Evolutionary conservation across 2,329 filamentous ascomycete genomes (phyloP).

Genomic region (Botrytis fabae): DNA sequence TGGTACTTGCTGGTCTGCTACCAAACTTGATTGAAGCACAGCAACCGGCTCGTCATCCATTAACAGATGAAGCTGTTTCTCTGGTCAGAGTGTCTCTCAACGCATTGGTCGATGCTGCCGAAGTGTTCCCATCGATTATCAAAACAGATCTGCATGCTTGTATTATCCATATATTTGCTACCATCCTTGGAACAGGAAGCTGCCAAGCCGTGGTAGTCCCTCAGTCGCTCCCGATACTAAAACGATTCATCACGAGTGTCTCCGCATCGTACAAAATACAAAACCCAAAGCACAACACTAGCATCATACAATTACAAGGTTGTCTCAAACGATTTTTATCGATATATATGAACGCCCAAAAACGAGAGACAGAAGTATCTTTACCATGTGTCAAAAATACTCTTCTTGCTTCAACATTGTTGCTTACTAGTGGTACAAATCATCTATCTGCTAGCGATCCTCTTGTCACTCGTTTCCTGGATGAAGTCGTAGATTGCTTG

Average conservation of each 20-base stretch:
- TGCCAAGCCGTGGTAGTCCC: conserved; percentile 90
- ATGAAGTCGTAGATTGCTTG: conserved; percentile 83
- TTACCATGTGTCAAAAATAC: conserved; percentile 91
- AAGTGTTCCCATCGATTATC: conserved; percentile 95
- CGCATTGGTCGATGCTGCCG: conserved; percentile 88
- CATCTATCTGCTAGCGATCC: conserved; percentile 73
- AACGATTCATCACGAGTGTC: conserved; percentile 82
- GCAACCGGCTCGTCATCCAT: conserved; percentile 66
- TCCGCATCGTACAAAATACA: conserved; percentile 49
- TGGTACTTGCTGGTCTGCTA: conserved; percentile 84
- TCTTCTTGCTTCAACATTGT: conserved; percentile 81
- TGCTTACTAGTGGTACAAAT: conserved; percentile 79
- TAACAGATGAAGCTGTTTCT: conserved; percentile 83
- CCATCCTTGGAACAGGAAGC: conserved; percentile 80
- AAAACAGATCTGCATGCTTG: conserved; percentile 95
- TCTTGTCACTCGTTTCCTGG: conserved; percentile 71
- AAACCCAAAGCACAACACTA: conserved; percentile 42
- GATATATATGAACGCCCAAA: conserved; percentile 75
- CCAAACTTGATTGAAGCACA: conserved; percentile 72
- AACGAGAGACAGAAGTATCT: conserved; percentile 71
- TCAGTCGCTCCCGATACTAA: conserved; percentile 85
- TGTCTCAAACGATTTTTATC: conserved; percentile 80
- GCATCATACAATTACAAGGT: conserved; percentile 66
- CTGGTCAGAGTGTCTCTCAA: conserved; percentile 80
- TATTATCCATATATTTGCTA: conserved; percentile 94